These are phyloP conservation scores for Mrakia hoshinonis DNA, from an alignment of 768 basidiomycete species.

Conservation along the genomic window DNA sequence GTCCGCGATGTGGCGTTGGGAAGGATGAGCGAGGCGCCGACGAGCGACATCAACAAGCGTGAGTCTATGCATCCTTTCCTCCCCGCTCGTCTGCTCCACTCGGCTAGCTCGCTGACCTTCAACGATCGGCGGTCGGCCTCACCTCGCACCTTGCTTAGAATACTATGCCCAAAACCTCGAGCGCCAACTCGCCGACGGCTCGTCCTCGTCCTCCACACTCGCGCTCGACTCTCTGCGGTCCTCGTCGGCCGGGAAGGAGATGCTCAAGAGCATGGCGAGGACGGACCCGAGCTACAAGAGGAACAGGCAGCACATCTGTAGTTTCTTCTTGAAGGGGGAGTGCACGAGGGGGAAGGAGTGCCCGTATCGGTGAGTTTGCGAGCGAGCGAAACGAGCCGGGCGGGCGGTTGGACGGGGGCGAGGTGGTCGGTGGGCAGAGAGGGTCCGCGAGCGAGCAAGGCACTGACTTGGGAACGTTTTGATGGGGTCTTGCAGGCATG, in stretches of 20 bases:
- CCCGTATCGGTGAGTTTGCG: constrained; percentile 59
- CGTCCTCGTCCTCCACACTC: constrained; percentile 2
- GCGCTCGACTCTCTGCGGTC: constrained; percentile 38
- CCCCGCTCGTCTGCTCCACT: neutral
- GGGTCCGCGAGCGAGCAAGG: neutral
- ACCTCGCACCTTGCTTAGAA: constrained; percentile 29
- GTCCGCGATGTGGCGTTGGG: constrained; percentile 92
- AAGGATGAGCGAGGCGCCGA: constrained; percentile 72
- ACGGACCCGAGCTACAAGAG: constrained; percentile 97
- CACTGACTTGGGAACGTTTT: no score
- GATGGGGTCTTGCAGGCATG: constrained; percentile 77
- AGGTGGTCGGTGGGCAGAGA: neutral
- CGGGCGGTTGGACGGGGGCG: neutral
- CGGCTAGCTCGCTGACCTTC: neutral
- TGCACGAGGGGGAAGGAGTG: constrained; percentile 86
- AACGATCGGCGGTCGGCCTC: neutral
- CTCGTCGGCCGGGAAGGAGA: constrained; percentile 80
- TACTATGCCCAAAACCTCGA: constrained; percentile 42
- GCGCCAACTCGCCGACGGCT: constrained; percentile 27
- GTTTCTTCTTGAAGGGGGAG: constrained; percentile 90
- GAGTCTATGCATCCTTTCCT: constrained; percentile 48
- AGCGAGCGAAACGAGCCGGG: neutral
- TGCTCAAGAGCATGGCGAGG: constrained; percentile 88
- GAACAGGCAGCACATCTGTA: constrained; percentile 86
- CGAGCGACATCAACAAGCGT: constrained; percentile 85